These are phyloP conservation scores for Pseudogymnoascus sp. DNA, from an alignment of 2,329 filamentous ascomycete species.

Conservation along the genomic window DNA sequence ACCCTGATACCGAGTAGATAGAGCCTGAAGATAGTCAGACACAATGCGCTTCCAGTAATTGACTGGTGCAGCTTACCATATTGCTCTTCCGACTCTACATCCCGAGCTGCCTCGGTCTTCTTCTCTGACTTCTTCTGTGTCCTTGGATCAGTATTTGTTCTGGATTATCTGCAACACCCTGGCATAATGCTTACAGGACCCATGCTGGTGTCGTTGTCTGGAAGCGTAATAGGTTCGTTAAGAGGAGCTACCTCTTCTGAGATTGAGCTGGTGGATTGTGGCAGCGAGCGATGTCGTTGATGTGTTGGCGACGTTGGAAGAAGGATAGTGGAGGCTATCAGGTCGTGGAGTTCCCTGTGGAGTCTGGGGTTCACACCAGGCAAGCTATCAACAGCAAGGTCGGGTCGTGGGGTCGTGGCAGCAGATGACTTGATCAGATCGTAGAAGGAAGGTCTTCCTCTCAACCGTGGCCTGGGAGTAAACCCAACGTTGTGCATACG, in stretches of 20 bases:
- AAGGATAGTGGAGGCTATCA: conserved; percentile 24
- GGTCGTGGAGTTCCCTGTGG: conserved; percentile 18
- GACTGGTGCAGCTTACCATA: conserved; percentile 38
- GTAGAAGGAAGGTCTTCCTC: conserved; percentile 52
- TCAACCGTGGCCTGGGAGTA: conserved; percentile 42
- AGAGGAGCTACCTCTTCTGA: conserved; percentile 11
- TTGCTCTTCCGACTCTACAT: conserved; percentile 41
- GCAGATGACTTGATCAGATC: conserved; percentile 43
- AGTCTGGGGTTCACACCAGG: conserved; percentile 22
- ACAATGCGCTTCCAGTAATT: conserved; percentile 10
- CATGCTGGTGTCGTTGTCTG: conserved; percentile 28
- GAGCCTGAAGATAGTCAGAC: conserved; percentile 35
- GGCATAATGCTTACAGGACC: conserved; percentile 22
- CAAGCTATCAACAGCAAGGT: conserved; percentile 34
- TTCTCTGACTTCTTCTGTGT: conserved; percentile 24
- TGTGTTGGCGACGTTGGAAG: conserved; percentile 25
- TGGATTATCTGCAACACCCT: neutral
- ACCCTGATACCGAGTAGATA: conserved; percentile 65
- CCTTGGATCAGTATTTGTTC: neutral
- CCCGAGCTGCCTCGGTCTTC: conserved; percentile 31
- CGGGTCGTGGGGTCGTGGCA: conserved; percentile 26
- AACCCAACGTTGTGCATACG: conserved; percentile 9
- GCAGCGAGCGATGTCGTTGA: neutral
- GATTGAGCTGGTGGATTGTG: conserved; percentile 27
- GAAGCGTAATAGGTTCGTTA: conserved; percentile 10